Evolutionary conservation across 371 early-diverging fungal species (phyloP).

Genomic region (Actinomortierella ambigua): DNA sequence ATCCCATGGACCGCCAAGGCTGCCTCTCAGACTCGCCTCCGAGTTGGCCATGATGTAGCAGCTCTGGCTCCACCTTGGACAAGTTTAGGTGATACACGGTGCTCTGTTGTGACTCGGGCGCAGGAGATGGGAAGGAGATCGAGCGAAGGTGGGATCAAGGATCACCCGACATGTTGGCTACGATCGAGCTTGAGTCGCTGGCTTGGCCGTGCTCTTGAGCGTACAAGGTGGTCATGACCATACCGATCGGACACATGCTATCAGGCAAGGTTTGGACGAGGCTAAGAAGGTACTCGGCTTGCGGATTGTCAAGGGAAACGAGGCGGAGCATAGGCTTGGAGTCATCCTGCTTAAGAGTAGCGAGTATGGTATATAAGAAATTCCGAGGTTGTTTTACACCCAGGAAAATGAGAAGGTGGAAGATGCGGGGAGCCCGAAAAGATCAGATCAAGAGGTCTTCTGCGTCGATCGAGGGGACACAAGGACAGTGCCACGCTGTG

Average conservation of each 20-base stretch:
- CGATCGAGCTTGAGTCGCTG: background rate
- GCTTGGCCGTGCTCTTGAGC: conserved; percentile 6
- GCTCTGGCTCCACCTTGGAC: conserved; percentile 2
- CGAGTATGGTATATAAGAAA: too few relatives aligned
- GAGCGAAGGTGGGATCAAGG: conserved; percentile 16
- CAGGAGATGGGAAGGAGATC: conserved; percentile 6
- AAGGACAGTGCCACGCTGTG: too few relatives aligned
- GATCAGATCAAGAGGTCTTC: too few relatives aligned
- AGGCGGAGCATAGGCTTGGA: too few relatives aligned
- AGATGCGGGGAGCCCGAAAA: too few relatives aligned
- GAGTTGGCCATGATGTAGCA: conserved; percentile 15
- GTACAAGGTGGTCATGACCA: conserved; percentile 13
- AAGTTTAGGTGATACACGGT: conserved; percentile 22
- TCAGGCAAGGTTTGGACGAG: conserved; percentile 14
- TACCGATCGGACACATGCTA: conserved; percentile 19
- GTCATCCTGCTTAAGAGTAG: too few relatives aligned
- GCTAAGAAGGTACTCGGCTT: conserved; percentile 17
- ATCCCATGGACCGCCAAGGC: background rate
- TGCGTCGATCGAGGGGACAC: too few relatives aligned
- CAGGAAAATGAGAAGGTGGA: too few relatives aligned
- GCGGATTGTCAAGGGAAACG: too few relatives aligned
- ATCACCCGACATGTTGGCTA: background rate
- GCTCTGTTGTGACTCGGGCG: background rate
- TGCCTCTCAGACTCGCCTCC: conserved; percentile 13
- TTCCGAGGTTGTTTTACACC: too few relatives aligned